Percentiles rank a stretch among this genome's conserved stretches.
phyloP scores from a whole-genome alignment of 352 stramenopile species.

The Pythium plurisporium region DNA sequence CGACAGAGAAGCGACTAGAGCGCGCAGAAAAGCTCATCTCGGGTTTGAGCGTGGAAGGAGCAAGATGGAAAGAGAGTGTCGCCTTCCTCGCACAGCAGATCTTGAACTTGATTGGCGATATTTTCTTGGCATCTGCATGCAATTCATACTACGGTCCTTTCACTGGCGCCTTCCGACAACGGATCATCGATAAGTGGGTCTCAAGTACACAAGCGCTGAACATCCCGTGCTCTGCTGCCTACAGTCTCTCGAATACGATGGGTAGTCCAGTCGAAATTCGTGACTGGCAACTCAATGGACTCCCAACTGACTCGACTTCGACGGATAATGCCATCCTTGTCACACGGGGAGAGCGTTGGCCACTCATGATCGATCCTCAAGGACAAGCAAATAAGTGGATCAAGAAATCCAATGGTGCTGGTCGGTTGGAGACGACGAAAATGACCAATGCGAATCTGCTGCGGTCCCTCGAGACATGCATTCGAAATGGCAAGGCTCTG shows the following conservation, averaged over 20 bases:
- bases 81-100: conserved; percentile 73
- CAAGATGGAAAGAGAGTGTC: conserved; percentile 91
- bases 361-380: conserved; percentile 94
- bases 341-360: conserved; percentile 87
- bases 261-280: conserved; percentile 89
- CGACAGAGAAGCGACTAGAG: conserved; percentile 86
- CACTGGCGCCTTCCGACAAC: conserved; percentile 80
- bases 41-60: conserved; percentile 86
- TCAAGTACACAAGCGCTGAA: conserved; percentile 46
- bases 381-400: conserved; percentile 94
- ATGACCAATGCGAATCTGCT: conserved; percentile 91
- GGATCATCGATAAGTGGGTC: conserved; percentile 78
- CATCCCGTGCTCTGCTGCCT: conserved; percentile 72
- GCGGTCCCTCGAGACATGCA: conserved; percentile 88
- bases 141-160: conserved; percentile 95
- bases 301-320: conserved; percentile 90
- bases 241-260: conserved; percentile 73
- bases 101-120: conserved; percentile 86
- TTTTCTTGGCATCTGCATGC: conserved; percentile 89
- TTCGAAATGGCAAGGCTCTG: conserved; percentile 87
- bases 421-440: conserved; percentile 78
- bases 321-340: conserved; percentile 93
- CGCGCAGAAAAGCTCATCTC: conserved; percentile 91
- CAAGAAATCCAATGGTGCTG: conserved; percentile 78
- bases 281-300: conserved; percentile 90